These are phyloP conservation scores for Botrytis aclada DNA, from an alignment of 2,329 filamentous ascomycete genomes.

Conservation along the genomic window DNA sequence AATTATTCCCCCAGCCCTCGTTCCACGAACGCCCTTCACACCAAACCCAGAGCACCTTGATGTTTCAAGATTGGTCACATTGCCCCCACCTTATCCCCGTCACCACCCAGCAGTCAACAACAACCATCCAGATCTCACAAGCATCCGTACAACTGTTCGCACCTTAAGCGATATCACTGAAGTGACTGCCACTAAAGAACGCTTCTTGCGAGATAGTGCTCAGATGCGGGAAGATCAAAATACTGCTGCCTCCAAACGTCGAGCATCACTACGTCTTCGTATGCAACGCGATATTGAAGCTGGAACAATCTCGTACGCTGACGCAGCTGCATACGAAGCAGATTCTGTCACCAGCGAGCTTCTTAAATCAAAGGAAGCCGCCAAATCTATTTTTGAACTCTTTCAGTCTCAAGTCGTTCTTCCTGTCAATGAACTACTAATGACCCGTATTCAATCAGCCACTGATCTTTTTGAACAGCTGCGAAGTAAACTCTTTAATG, in stretches of 20 bases:
- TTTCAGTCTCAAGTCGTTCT: conserved; percentile 83
- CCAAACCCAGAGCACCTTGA: conserved; percentile 63
- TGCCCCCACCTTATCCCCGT: conserved; percentile 90
- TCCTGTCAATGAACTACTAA: conserved; percentile 77
- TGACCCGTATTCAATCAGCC: conserved; percentile 68
- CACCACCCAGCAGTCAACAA: conserved; percentile 97
- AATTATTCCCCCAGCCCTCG: conserved; percentile 31
- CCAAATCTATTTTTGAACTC: conserved; percentile 76
- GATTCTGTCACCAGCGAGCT: conserved; percentile 71
- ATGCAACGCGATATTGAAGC: conserved; percentile 76
- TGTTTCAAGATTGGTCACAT: conserved; percentile 84
- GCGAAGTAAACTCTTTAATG: conserved; percentile 67
- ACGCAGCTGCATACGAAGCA: conserved; percentile 77
- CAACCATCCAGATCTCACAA: conserved; percentile 82
- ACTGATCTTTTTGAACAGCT: conserved; percentile 76
- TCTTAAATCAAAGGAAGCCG: conserved; percentile 65
- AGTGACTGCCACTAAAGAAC: conserved; percentile 65
- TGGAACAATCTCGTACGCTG: conserved; percentile 76
- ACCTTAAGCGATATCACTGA: conserved; percentile 71
- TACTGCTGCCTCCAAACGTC: conserved; percentile 50
- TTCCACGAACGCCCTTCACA: conserved; percentile 42
- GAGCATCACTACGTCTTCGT: conserved; percentile 65
- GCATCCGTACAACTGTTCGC: conserved; percentile 71
- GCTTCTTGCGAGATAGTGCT: conserved; percentile 53
- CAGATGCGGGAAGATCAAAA: conserved; percentile 56